Evolutionary conservation across 805 yeast species (phyloP).

Genomic region (Diddensiella caesifluorescens): DNA sequence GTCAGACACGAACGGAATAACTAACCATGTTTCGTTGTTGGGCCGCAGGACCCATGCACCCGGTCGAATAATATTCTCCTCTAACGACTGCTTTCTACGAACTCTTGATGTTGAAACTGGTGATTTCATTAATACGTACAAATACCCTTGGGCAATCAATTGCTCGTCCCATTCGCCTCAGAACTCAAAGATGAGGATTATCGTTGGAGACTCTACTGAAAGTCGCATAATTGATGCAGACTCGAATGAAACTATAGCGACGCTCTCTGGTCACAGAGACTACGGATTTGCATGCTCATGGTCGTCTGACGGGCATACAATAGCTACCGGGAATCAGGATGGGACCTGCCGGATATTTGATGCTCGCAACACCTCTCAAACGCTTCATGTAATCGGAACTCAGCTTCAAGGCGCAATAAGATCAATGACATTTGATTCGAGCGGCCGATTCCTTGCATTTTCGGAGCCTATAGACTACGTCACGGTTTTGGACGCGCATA

Average conservation of each 20-base stretch:
- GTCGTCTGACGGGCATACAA: conserved; percentile 37
- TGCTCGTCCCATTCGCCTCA: conserved; percentile 44
- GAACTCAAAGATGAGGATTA: conserved; percentile 36
- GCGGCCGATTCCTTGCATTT: conserved; percentile 45
- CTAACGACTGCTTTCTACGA: conserved; percentile 46
- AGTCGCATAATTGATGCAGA: conserved; percentile 44
- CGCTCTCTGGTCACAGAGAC: conserved; percentile 46
- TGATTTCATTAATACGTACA: conserved; percentile 16
- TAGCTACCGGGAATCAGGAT: conserved; percentile 60
- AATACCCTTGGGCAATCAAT: conserved; percentile 47
- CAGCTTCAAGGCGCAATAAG: conserved; percentile 46
- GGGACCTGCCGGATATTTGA: conserved; percentile 53
- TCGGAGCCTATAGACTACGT: conserved; percentile 58
- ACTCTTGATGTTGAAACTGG: conserved; percentile 35
- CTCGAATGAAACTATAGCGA: conserved; percentile 17
- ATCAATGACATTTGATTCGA: conserved; percentile 45
- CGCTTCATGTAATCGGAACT: conserved; percentile 33
- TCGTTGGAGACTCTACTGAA: conserved; percentile 48
- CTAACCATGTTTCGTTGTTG: conserved; percentile 37
- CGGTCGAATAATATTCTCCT: conserved; percentile 40
- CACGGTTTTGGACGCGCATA: conserved; percentile 40
- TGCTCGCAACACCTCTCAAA: conserved; percentile 31
- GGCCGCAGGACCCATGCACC: conserved; percentile 21
- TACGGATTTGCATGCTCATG: conserved; percentile 59
- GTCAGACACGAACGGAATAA: conserved; percentile 43